phyloP scores from a whole-genome alignment of 2,329 filamentous ascomycete genomes.

The Torrubiella hemipterigena region DNA sequence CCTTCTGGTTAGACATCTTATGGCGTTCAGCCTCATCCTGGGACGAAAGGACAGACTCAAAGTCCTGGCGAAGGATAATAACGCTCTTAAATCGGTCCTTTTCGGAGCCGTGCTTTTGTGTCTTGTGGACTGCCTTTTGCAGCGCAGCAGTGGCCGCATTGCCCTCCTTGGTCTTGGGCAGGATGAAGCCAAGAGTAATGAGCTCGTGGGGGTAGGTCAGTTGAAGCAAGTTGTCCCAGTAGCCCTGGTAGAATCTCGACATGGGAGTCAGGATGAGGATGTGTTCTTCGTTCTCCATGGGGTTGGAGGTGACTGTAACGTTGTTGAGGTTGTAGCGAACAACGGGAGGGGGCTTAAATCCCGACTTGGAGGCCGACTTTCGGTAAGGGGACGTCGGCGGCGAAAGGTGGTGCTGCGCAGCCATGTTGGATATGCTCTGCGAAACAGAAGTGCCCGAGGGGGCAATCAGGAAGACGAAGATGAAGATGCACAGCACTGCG shows the following conservation, averaged over 20 bases:
- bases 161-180: conserved; percentile 86
- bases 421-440: conserved; percentile 32
- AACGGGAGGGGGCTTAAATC: conserved; percentile 52
- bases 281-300: conserved; percentile 68
- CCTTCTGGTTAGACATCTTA: conserved; percentile 83
- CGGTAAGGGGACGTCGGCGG: conserved; percentile 30
- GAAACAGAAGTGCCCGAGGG: conserved; percentile 35
- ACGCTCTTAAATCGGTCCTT: conserved; percentile 82
- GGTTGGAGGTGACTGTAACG: conserved; percentile 68
- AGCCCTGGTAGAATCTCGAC: conserved; percentile 82
- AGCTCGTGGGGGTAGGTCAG: conserved; percentile 86
- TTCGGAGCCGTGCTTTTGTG: conserved; percentile 64
- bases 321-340: conserved; percentile 92
- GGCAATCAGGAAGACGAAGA: conserved; percentile 51
- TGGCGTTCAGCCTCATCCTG: conserved; percentile 85
- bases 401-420: conserved; percentile 29
- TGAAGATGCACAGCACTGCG: conserved; percentile 58
- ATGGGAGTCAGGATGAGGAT: conserved; percentile 89
- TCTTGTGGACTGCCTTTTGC: conserved; percentile 74
- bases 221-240: conserved; percentile 86
- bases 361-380: conserved; percentile 23
- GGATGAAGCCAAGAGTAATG: conserved; percentile 90
- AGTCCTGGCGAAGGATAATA: conserved; percentile 91
- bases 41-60: conserved; percentile 66
- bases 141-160: conserved; percentile 74